Evolutionary conservation across 495 filamentous ascomycete species (phyloP).

Genomic region (Penicillium lagena): DNA sequence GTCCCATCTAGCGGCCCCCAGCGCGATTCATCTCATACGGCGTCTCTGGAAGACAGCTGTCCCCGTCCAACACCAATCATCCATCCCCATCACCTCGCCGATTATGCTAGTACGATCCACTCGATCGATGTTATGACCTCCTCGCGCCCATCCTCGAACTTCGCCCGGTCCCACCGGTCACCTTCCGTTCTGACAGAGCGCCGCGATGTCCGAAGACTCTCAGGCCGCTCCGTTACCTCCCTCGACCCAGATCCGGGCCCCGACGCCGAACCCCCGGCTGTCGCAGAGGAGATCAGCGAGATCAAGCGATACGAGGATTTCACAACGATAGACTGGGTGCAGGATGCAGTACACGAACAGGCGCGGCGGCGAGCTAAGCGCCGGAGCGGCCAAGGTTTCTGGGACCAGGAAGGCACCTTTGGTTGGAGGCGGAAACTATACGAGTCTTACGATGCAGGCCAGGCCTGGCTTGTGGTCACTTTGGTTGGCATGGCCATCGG

Average conservation of each 20-base stretch:
- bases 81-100: conserved; percentile 10
- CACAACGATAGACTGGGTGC: conserved; percentile 98
- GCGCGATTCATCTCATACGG: no score
- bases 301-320: conserved; percentile 98
- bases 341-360: conserved; percentile 92
- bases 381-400: conserved; percentile 68
- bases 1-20: no score
- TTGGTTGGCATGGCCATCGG: conserved; percentile 90
- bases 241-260: conserved; percentile 41
- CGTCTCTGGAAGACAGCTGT: neutral
- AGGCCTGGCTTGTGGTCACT: conserved; percentile 97
- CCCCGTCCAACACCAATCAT: neutral
- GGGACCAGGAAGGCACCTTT: conserved; percentile 61
- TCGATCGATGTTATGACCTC: conserved; percentile 57
- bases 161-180: conserved; percentile 35
- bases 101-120: conserved; percentile 27
- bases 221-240: conserved; percentile 61
- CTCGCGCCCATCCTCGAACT: conserved; percentile 45
- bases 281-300: conserved; percentile 92
- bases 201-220: conserved; percentile 62
- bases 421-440: conserved; percentile 79
- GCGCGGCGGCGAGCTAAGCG: conserved; percentile 68
- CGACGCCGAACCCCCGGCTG: conserved; percentile 48
- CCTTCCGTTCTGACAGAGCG: conserved; percentile 49
- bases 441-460: conserved; percentile 92